Conservation (phyloP, 2,329 filamentous ascomycete genomes). For the Amylocarpus encephaloides region DNA sequence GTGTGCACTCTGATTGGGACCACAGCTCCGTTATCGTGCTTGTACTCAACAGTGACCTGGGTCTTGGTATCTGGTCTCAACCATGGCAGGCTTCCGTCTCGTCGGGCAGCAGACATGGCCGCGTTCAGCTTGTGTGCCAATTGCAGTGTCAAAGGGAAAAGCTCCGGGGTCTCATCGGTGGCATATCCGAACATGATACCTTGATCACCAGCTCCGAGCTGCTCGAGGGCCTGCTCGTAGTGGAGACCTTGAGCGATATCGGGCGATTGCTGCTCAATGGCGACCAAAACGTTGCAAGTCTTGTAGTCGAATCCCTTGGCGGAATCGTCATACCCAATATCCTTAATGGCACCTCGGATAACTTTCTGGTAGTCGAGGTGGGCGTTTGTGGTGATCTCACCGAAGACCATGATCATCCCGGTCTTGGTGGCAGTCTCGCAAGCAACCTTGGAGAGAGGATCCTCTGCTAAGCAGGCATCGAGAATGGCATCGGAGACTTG, state of each 20-base stretch:
- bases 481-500: slow-evolving; percentile 98
- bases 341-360: slow-evolving; percentile 90
- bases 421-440: slow-evolving; percentile 99
- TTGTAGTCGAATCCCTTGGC: slow-evolving; percentile 99
- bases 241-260: slow-evolving; percentile 99
- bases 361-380: slow-evolving; percentile 96
- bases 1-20: slow-evolving; percentile 91
- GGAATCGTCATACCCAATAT: slow-evolving; percentile 97
- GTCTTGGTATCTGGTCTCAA: slow-evolving; percentile 99
- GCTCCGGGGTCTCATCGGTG: slow-evolving; percentile 96
- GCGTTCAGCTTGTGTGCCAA: slow-evolving; percentile 96
- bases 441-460: slow-evolving; percentile 97
- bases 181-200: slow-evolving; percentile 99
- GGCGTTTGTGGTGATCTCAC: slow-evolving; percentile 97
- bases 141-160: slow-evolving; percentile 88
- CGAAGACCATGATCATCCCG: slow-evolving; percentile 98
- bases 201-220: slow-evolving; percentile 98
- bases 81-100: slow-evolving; percentile 84
- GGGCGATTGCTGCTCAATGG: slow-evolving; percentile 98
- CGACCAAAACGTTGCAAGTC: slow-evolving; percentile 96
- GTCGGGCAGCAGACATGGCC: slow-evolving; percentile 85
- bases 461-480: slow-evolving; percentile 91
- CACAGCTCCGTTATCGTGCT: slow-evolving; percentile 91
- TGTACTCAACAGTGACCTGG: slow-evolving; percentile 98
- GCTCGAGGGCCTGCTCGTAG: slow-evolving; percentile 95